Percentiles rank a stretch among this genome's conserved stretches.
Conservation (phyloP, 2,329 filamentous ascomycete genomes). For the Trichoderma aggressivum region DNA sequence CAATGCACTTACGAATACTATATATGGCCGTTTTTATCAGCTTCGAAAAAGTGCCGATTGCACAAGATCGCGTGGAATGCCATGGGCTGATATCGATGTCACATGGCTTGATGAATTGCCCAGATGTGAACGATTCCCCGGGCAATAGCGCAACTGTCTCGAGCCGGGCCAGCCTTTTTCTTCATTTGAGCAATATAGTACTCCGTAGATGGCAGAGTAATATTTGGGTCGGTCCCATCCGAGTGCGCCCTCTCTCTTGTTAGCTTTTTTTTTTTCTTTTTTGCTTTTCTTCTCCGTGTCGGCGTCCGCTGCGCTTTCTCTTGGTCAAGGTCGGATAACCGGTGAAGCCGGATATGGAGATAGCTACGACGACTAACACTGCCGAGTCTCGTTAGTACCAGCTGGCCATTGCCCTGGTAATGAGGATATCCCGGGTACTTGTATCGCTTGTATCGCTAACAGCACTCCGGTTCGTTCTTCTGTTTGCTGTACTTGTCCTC, state of each 20-base stretch:
- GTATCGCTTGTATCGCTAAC: background rate
- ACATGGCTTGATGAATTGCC: background rate
- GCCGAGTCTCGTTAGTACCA: background rate
- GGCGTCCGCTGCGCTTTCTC: background rate
- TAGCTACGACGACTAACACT: conserved; percentile 1
- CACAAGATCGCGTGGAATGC: background rate
- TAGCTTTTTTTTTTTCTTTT: background rate
- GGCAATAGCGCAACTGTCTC: background rate
- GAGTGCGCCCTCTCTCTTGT: background rate
- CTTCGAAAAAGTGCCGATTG: background rate
- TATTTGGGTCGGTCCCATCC: background rate
- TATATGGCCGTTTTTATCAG: background rate
- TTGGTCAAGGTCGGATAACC: conserved; percentile 1
- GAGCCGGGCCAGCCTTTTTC: background rate
- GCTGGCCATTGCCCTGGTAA: background rate
- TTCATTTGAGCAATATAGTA: background rate
- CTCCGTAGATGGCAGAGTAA: background rate
- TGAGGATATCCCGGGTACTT: background rate
- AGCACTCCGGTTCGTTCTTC: background rate
- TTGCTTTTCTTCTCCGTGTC: background rate
- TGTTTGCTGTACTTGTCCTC: background rate
- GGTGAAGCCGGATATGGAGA: conserved; percentile 13
- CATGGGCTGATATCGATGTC: conserved; percentile 15
- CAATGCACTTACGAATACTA: background rate
- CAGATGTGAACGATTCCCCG: background rate